Evolutionary conservation across 352 stramenopile genomes (phyloP).

Genomic region (Phytophthora litchii): DNA sequence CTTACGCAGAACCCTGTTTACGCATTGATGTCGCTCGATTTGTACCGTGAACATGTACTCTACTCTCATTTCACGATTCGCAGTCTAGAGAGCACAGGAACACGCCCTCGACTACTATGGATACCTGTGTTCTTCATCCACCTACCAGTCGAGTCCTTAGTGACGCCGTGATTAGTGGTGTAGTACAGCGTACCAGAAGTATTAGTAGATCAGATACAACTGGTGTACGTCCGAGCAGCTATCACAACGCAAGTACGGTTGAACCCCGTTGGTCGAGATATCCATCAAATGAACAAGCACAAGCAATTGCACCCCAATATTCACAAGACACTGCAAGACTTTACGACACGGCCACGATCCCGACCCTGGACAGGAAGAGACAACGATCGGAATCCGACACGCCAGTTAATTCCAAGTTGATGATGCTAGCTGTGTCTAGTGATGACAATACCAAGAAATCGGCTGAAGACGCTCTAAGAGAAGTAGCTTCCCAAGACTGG

Average conservation of each 20-base stretch:
- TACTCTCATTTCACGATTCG: slow-evolving; percentile 2
- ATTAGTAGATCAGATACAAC: too few species aligned
- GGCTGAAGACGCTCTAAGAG: background rate
- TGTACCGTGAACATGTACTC: too few species aligned
- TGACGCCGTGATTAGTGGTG: background rate
- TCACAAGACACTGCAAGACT: background rate
- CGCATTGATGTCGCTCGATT: too few species aligned
- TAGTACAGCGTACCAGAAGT: slow-evolving; percentile 2
- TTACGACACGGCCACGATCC: background rate
- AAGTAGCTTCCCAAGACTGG: background rate
- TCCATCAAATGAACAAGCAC: background rate
- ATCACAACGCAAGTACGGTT: background rate
- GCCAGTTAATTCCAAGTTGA: background rate
- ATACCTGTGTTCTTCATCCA: slow-evolving; percentile 3
- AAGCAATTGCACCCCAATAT: background rate
- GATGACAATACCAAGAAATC: background rate
- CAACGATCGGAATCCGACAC: background rate
- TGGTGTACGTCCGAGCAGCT: too few species aligned
- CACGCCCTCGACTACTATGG: background rate
- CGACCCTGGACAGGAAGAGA: slow-evolving; percentile 3
- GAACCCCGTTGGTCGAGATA: background rate
- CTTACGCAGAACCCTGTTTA: too few species aligned
- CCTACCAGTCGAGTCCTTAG: slow-evolving; percentile 1
- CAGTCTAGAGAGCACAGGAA: background rate
- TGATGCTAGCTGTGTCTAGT: background rate